Evolutionary conservation across 2,329 filamentous ascomycete genomes (phyloP).

Genomic region (Colletotrichum noveboracense): DNA sequence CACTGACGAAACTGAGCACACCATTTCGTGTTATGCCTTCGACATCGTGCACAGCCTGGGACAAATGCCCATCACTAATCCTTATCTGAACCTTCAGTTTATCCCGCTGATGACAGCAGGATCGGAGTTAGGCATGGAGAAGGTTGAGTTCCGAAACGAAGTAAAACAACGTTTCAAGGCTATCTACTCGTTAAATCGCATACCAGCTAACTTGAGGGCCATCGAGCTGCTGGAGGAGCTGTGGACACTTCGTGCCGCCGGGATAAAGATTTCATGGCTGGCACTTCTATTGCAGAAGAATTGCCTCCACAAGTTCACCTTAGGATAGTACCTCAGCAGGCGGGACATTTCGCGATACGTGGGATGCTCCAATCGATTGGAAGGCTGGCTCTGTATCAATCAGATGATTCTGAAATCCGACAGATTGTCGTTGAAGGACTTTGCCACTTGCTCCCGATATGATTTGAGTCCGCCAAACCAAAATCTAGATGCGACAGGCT

Average conservation of each 20-base stretch:
- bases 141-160: background rate
- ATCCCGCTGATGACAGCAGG: background rate
- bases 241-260: background rate
- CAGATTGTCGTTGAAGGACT: background rate
- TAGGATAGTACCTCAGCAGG: background rate
- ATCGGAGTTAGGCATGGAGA: background rate
- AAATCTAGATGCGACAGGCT: background rate
- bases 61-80: background rate
- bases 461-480: background rate
- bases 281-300: background rate
- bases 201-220: background rate
- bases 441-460: background rate
- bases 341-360: rapidly evolving
- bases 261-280: background rate
- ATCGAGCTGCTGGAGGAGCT: background rate
- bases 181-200: background rate
- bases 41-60: background rate
- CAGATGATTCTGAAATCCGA: background rate
- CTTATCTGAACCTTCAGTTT: background rate
- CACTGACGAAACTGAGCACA: background rate
- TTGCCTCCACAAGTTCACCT: background rate
- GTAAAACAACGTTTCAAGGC: background rate
- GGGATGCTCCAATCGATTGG: background rate
- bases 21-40: background rate
- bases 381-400: background rate